A percentile compares a stretch with the other conserved stretches of the same genome.
Conservation (phyloP, 176 grass and related monocot species). For the Alopecurus myosuroides region DNA sequence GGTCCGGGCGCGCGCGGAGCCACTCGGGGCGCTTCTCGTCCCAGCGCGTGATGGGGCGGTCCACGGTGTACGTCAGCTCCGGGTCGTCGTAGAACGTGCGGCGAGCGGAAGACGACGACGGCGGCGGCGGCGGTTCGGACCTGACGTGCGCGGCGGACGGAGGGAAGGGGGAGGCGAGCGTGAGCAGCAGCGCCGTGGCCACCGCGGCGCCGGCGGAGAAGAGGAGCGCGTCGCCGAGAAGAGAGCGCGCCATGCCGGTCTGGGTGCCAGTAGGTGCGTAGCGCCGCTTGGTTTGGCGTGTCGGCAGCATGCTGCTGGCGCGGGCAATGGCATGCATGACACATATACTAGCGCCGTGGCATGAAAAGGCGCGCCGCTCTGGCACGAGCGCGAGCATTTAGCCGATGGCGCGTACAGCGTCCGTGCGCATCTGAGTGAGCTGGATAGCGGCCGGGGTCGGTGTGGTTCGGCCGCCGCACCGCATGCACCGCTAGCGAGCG, state of each 20-base stretch:
- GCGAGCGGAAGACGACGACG: background rate
- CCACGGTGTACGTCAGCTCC: conserved; percentile 59
- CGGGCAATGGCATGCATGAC: background rate
- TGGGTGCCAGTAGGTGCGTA: background rate
- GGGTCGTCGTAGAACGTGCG: conserved; percentile 85
- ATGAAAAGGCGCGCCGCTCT: background rate
- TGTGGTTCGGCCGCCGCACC: background rate
- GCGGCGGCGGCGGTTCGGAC: background rate
- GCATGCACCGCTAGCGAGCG: background rate
- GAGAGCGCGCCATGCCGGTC: conserved; percentile 26
- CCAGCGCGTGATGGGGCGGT: conserved; percentile 53
- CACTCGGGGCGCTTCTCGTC: conserved; percentile 68
- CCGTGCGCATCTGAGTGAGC: background rate
- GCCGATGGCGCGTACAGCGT: background rate
- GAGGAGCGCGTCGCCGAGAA: conserved; percentile 45
- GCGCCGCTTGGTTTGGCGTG: background rate
- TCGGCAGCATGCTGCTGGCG: background rate
- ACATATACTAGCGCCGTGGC: background rate
- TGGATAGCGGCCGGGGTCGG: background rate
- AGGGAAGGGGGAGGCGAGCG: conserved; percentile 41
- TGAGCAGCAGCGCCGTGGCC: conserved; percentile 38
- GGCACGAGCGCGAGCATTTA: background rate
- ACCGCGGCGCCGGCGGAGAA: conserved; percentile 52
- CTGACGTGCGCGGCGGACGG: background rate
- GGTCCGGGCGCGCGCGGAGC: conserved; percentile 46